Base-by-base conservation (phyloP, 257 asterid genomes). In the Linaria vulgaris region DNA sequence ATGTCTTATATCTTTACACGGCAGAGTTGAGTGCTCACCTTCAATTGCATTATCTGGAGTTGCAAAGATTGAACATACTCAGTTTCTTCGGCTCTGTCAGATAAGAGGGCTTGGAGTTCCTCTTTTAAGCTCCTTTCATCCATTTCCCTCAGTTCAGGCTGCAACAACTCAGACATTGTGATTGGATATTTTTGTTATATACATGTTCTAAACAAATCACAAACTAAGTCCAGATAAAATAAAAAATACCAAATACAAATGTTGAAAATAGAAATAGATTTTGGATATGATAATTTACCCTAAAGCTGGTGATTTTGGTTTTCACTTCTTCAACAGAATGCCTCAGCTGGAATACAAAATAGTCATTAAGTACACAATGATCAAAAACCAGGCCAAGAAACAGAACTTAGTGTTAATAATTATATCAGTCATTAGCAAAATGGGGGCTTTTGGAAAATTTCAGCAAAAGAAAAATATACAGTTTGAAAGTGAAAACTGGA, bases 21-120 rank as follows among this genome's bases (percentile, higher is more conserved):
- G 41, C 41, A 34, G 43, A 25, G 60, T 55, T 64, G 19, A 49
- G 44, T 31, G 69, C 83, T 77, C 57, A 91, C 96, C 83, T 84
- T 82, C 66, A 91, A 43, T 78, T 76, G 80, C 74, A 41, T 72
- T 50, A 85, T 83, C 85, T 88, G 92, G 71, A 71, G 83, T 70
- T 81, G 86, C 72, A 88, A 78, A 55, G 98, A 83, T 56, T 86
- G 83, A 80, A 83, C 70, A 69, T 76, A 86, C 79, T 81, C 87
- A 24, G 81, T 73, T 79, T 82, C 90, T 83, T 85, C 90, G 71
- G 72, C 76, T 77, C 84, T 91, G 75, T 86, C 94, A 44, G 85
- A 83, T 64, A 74, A 64, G 60, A 86, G 88, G 51, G 85, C 95
- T 69, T 77, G 86, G 64, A 80, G 82, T 88, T 86, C 95, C 67